Conservation (phyloP, 441 rosid species). For the Kokia cookei region DNA sequence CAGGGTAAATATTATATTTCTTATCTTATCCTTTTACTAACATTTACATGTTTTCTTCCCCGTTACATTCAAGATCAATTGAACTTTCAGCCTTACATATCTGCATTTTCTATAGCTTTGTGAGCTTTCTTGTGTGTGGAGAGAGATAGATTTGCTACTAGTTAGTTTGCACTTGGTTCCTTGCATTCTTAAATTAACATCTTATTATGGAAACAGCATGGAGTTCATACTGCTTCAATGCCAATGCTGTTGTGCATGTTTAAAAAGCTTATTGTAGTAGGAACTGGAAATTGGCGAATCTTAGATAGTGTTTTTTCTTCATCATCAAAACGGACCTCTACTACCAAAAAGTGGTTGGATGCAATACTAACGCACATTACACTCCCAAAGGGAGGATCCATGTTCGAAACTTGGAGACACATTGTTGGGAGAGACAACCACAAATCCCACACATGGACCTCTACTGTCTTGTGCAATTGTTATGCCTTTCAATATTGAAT, state of each 20-base stretch:
- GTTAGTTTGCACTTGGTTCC: not conserved
- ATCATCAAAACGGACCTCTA: not conserved
- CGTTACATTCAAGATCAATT: not conserved
- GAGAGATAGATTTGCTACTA: not conserved
- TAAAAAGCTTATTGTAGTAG: not conserved
- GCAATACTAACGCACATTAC: too few relatives aligned
- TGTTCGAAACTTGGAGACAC: too few relatives aligned
- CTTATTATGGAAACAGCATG: not conserved
- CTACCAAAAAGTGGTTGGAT: too few relatives aligned
- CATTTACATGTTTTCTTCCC: not conserved
- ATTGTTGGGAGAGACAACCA: too few relatives aligned
- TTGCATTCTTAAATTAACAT: not conserved
- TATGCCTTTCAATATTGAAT: not conserved
- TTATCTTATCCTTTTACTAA: not conserved
- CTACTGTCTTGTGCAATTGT: not conserved
- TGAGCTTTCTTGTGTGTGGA: not conserved
- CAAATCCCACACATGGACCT: not conserved
- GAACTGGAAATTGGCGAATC: not conserved
- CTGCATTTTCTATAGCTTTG: not conserved
- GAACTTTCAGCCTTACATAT: not conserved
- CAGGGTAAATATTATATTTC: conserved; percentile 49
- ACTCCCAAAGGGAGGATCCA: too few relatives aligned
- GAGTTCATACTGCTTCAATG: not conserved
- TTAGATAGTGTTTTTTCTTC: too few relatives aligned
- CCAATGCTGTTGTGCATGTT: not conserved